phyloP scores from a whole-genome alignment of 768 basidiomycete genomes.

The Pleurotus citrinopileatus region DNA sequence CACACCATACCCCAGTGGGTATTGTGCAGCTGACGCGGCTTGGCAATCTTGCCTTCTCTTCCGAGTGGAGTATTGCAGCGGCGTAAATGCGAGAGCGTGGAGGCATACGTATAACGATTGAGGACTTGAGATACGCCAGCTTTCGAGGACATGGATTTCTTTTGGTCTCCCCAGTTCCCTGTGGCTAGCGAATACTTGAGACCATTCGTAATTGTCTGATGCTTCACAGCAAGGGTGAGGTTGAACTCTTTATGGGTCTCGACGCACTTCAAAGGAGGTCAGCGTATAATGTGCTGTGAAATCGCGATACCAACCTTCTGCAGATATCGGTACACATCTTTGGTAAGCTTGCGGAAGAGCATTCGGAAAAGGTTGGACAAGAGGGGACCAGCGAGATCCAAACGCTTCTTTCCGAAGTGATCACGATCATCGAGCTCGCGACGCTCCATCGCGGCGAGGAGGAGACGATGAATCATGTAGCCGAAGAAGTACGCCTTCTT shows the following conservation, averaged over 20 bases:
- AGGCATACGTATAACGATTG: slow-evolving; percentile 98
- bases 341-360: slow-evolving; percentile 94
- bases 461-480: slow-evolving; percentile 97
- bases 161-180: slow-evolving; percentile 99
- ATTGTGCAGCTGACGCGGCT: slow-evolving; percentile 98
- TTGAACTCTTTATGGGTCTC: slow-evolving; percentile 96
- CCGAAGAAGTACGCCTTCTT: slow-evolving; percentile 99
- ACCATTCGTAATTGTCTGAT: slow-evolving; percentile 97
- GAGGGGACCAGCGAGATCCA: slow-evolving; percentile 94
- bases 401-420: slow-evolving; percentile 97
- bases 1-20: slow-evolving; percentile 99
- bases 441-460: slow-evolving; percentile 90
- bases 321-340: slow-evolving; percentile 94
- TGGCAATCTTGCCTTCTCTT: slow-evolving; percentile 98
- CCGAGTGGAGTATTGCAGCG: slow-evolving; percentile 98
- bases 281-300: background rate
- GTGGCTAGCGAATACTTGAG: slow-evolving; percentile 97
- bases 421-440: slow-evolving; percentile 98
- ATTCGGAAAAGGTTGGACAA: slow-evolving; percentile 97
- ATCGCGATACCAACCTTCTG: slow-evolving; percentile 69
- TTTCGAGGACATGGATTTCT: slow-evolving; percentile 96
- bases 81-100: slow-evolving; percentile 95
- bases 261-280: slow-evolving; percentile 67
- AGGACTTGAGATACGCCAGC: slow-evolving; percentile 99
- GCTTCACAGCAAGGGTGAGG: slow-evolving; percentile 87